A percentile compares a stretch with the other conserved stretches of the same genome.
Conservation (phyloP, 257 asterid genomes). For the Cinchona pubescens region DNA sequence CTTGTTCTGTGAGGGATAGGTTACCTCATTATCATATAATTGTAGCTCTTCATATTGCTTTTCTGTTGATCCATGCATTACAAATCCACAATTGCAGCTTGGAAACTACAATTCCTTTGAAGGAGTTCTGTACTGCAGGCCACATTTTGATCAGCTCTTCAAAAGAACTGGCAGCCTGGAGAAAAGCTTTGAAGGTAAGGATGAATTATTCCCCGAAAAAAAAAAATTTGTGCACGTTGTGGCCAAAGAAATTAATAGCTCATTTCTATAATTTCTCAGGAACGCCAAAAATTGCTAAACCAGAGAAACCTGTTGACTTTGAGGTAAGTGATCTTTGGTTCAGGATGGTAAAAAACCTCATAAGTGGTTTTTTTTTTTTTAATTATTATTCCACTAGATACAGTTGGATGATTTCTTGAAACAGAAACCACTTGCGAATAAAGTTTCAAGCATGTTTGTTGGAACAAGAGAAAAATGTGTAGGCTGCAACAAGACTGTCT, state of each 20-base stretch:
- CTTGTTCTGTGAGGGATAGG: not conserved
- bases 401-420: conserved; percentile 1
- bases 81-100: conserved; percentile 60
- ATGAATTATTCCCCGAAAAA: not conserved
- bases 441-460: conserved; percentile 74
- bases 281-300: conserved; percentile 86
- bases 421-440: conserved; percentile 67
- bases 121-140: conserved; percentile 97
- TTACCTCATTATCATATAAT: not conserved
- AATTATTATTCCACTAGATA: not conserved
- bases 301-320: conserved; percentile 55
- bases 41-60: not conserved
- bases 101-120: conserved; percentile 94
- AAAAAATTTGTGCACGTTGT: not conserved
- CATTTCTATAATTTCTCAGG: conserved; percentile 41
- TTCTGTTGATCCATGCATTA: not conserved
- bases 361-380: too few relatives aligned
- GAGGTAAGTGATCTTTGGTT: conserved; percentile 55
- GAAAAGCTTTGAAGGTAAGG: conserved; percentile 88
- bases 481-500: conserved; percentile 71
- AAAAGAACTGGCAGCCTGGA: conserved; percentile 95
- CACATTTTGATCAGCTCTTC: conserved; percentile 98
- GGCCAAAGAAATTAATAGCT: conserved; percentile 2
- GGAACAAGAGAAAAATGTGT: conserved; percentile 86
- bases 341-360: not conserved